Conservation (phyloP, 2,329 filamentous ascomycete species). For the Microcyclospora tardicrescens region DNA sequence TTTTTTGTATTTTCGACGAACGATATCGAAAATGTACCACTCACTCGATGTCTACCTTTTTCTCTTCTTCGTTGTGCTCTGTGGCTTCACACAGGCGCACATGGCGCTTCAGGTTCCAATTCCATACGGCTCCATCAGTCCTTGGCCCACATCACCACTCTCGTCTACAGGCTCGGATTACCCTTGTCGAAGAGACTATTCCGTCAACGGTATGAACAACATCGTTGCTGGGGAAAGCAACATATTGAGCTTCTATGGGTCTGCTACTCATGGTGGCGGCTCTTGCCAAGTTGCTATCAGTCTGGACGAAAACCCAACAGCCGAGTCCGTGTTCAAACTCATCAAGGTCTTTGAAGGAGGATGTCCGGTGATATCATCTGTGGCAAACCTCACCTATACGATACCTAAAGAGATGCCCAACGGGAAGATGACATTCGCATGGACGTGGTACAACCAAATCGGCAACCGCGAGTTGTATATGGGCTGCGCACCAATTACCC, state of each 20-base stretch:
- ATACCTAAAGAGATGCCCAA: constrained; percentile 61
- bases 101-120: no score
- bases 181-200: constrained; percentile 45
- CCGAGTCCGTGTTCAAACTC: constrained; percentile 63
- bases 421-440: constrained; percentile 66
- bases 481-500: constrained; percentile 69
- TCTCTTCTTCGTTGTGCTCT: no score
- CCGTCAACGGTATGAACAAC: constrained; percentile 41
- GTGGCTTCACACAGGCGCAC: no score
- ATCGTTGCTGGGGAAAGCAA: constrained; percentile 51
- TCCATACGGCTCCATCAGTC: no score
- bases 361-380: constrained; percentile 46
- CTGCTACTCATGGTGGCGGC: constrained; percentile 74
- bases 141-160: no score
- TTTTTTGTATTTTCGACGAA: no score
- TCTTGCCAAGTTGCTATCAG: constrained; percentile 80
- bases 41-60: no score
- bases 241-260: constrained; percentile 54
- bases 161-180: constrained; percentile 40
- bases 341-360: constrained; percentile 80
- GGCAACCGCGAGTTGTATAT: constrained; percentile 89
- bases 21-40: no score
- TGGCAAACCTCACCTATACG: constrained; percentile 49
- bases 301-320: constrained; percentile 56
- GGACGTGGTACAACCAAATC: constrained; percentile 86